Evolutionary conservation across 164 flowering plant genomes (phyloP), one percentile per base, ranked within the genome.

Genomic region (Piper longum): DNA sequence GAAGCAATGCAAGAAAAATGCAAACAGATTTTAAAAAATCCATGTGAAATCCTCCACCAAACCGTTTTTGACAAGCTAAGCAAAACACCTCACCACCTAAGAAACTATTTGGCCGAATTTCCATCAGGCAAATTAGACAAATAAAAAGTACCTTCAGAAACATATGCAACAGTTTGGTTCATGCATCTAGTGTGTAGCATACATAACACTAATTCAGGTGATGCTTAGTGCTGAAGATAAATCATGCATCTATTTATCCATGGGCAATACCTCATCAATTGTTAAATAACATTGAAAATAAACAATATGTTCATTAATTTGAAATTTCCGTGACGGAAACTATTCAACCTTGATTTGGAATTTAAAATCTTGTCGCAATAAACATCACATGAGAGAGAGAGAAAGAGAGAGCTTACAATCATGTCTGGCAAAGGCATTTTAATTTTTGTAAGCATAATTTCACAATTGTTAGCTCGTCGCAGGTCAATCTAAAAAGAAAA

Each of bases 381-480:
- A 48, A 14, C 52, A 5, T 8, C 8, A 48, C 52, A 11, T 59
- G 9, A 19, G 12, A 59, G 16, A 7, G 56, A 44, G 8, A 66
- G 41, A 56, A 41, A 42, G 57, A 64, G 51, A 43, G 63, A 64
- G 71, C 95, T 85, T 81, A 95, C 99, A 67, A 90, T 69, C 96
- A 95, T 83, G 68, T 88, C 91, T 41, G 96, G 88, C 52, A 90
- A 79, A 61, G 99, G 97, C 66, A 91, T 83, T 72, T 91, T 95
- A 64, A 91, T 79, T 69, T 95, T 95, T 60, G 95, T 80, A 60
- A 95, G 96, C 97, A 89, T 85, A 70, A 89, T 89, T 67, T 85
- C 97, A 71, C 91, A 89, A 64, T 89, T 89, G 67, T 87, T 82
- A 59, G 95, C 97, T 78, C 90, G 78, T 3, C 91, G 91, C 83